Evolutionary conservation across 805 yeast species (phyloP), one percentile per base, ranked within the genome.

Genomic region (Lipomyces sp.): DNA sequence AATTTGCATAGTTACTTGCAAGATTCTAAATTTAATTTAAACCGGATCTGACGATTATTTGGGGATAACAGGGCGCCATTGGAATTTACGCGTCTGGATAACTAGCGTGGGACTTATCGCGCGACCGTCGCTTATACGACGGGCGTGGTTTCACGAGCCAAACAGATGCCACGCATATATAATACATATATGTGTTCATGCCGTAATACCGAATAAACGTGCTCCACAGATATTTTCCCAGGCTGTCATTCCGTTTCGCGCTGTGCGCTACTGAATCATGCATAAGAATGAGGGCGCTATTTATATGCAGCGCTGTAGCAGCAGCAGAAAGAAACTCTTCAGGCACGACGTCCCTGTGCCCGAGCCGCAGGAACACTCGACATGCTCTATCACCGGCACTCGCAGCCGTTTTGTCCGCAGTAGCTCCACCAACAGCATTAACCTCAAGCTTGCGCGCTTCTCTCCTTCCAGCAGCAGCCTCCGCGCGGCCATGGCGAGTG

Each of bases 401-500:
- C 7, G 18, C 48, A 42, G 48, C 24, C 24, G n/a, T 42, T 24
- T 42, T 24, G 48, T 24, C 15, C 18, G 29, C 48, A 42, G 48
- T 24, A 42, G n/a, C 48, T 42, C 48, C 15, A 42, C 48, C 24
- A 42, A 42, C 42, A 37, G 1, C 13, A 42, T 24, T 42, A 42
- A 42, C 24, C 8, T 7, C 24, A 42, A 24, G 48, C 48, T 42
- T 18, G 48, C 15, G 5, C 48, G 48, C 48, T 42, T n/a, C 18
- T 42, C 48, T 42, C 10, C 24, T 15, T 42, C 48, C 48, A 42
- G 24, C 29, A 15, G 48, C 48, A 42, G 48, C 48, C 24, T n/a
- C 48, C 13, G 54, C 34, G 54, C n/a, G 54, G 54, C 54, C 6
- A 51, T 51, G 54, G 54, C 34, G 54, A 51, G 34, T 29, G 24